A percentile compares a stretch with the other conserved stretches of the same genome.
Evolutionary conservation across 495 filamentous ascomycete genomes (phyloP).

Genomic region (Eremomyces bilateralis): DNA sequence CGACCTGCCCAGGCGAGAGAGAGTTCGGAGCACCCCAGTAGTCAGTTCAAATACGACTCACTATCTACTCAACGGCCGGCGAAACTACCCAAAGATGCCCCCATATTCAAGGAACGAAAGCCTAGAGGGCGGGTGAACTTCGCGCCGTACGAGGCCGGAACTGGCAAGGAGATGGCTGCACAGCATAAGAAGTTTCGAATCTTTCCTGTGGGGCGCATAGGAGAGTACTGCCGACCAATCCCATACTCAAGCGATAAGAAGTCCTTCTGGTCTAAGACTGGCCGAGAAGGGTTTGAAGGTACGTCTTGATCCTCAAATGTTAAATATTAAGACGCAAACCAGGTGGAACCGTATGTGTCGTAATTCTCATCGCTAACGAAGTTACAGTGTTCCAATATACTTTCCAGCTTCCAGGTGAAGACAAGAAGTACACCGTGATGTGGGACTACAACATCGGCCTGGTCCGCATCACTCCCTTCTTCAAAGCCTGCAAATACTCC

Average conservation of each 20-base stretch:
- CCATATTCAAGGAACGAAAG: slow-evolving; percentile 33
- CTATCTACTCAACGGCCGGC: slow-evolving; percentile 17
- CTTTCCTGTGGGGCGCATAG: slow-evolving; percentile 46
- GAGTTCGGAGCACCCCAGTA: background rate
- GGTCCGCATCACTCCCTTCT: slow-evolving; percentile 83
- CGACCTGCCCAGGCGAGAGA: no score
- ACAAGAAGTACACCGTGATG: slow-evolving; percentile 53
- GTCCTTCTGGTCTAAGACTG: slow-evolving; percentile 61
- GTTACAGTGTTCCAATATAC: slow-evolving; percentile 67
- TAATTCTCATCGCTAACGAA: no score
- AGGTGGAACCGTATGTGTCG: no score
- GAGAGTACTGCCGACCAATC: slow-evolving; percentile 49
- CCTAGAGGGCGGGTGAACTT: slow-evolving; percentile 42
- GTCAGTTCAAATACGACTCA: background rate
- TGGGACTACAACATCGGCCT: slow-evolving; percentile 98
- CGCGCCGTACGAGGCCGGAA: slow-evolving; percentile 35
- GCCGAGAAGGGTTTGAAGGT: slow-evolving; percentile 78
- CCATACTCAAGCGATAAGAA: slow-evolving; percentile 92
- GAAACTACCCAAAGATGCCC: slow-evolving; percentile 37
- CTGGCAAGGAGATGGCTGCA: slow-evolving; percentile 30
- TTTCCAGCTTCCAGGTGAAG: slow-evolving; percentile 52
- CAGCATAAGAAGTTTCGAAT: slow-evolving; percentile 39
- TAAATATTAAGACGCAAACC: slow-evolving; percentile 4
- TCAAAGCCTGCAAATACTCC: slow-evolving; percentile 67
- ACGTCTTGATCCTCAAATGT: slow-evolving; percentile 9